Evolutionary conservation across 768 basidiomycete genomes (phyloP), one percentile per base, ranked within the genome.

Genomic region (Glaciozyma antarctica): DNA sequence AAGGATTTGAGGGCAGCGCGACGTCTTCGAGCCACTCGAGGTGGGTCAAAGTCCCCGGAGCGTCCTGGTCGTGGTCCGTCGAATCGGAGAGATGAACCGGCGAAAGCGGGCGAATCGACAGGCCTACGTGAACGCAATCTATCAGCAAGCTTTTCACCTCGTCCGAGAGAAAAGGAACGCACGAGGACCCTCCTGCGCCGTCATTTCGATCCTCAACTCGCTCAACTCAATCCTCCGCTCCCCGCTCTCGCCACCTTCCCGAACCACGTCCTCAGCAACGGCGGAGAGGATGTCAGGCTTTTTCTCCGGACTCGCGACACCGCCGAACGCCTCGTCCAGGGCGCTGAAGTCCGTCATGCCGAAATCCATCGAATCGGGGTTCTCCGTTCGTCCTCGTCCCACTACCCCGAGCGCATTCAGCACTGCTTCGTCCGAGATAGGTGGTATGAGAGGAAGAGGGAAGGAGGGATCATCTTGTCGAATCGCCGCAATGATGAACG

Each of bases 261-360:
- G 62, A 19, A n/a, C n/a, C 32, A 15, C 49, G 26, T 38, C 30
- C 15, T 48, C 38, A 60, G 58, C 57, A 8, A 24, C 32, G 13
- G 19, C 57, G 15, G 26, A 16, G 0, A 21, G 21, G 19, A 24
- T 32, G 2, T 22, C 44, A 16, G 51, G 13, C 10, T 26, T 10
- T 17, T 44, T 6, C 3, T 49, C 16, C 15, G 43, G 10, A 5
- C 19, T 5, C 51, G 63, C 24, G 10, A 43, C 8, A 2, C 59
- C 34, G 9, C 68, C 68, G 52, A 69, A 69, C 15, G 68, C 68
- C n/a, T 65, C 68, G 34, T 69, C 68, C 53, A 69, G 54, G 0
- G 60, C 38, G 8, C 55, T 48, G 38, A 69, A 69, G 60, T 69
- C 68, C 10, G 61, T 34, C 38, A 58, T 44, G 49, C 51, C 60